Evolutionary conservation across 1,284 basidiomycete genomes (phyloP), one percentile per base, ranked within the genome.

Genomic region (Ceratobasidium sp.): DNA sequence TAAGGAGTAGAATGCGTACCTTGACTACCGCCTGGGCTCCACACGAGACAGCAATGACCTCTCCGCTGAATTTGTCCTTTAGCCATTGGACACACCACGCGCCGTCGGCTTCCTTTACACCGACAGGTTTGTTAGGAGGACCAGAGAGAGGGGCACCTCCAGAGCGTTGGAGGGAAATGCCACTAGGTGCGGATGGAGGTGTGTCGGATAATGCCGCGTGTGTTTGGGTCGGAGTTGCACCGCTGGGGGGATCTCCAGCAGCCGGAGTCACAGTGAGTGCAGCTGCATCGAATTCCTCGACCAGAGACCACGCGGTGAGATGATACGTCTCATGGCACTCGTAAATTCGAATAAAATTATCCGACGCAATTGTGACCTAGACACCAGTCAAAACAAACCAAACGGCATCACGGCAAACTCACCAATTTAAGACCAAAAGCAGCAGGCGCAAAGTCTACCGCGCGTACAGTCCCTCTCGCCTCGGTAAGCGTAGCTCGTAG

Each of bases 61-160:
- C 91, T 0, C 95, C 94, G 93, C 94, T 96, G 79, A 94, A 96
- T 70, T 86, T 84, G 74, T 98, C 95, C 75, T 93, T 92, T 78
- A 94, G 97, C 94, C 94, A 98, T 22, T 90, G 91, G 50, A 98
- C 78, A 71, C 89, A 90, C 93, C 94, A 97, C 0, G 92, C 95
- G 8, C 94, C 94, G 70, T 93, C 89, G 0, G 92, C 92, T 77
- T 92, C 91, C 34, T 86, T 81, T 73, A 86, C 87, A 0, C 87
- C 88, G 17, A 82, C 29, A 15, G 56, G 56, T 22, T 70, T 60
- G 15, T 52, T 60, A 2, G 58, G 57, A 22, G 7, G 60, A 32
- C 35, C 64, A 32, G 69, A 20, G 17, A 45, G 8, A n/a, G 47
- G 8, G 17, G 52, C 50, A 15, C 29, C 58, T 40, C 56, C 52